Conservation (phyloP, 2,329 filamentous ascomycete genomes). For the Penicillium sp. region DNA sequence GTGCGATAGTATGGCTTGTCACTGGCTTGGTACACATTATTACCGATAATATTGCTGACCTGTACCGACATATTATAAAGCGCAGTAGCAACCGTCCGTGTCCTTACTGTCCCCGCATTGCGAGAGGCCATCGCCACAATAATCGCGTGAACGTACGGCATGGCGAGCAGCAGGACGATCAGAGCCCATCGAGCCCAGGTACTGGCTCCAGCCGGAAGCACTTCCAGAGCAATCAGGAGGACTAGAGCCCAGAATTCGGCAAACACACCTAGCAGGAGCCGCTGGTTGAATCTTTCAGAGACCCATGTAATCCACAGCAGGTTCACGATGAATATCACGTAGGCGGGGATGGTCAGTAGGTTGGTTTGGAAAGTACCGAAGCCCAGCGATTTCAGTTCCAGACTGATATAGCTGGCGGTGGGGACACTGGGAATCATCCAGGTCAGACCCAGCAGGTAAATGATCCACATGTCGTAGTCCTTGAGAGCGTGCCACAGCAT, state of each 20-base stretch:
- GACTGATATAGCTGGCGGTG: conserved; percentile 39
- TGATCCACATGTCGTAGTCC: conserved; percentile 61
- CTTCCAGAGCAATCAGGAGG: conserved; percentile 53
- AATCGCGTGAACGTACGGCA: conserved; percentile 61
- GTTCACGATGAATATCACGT: conserved; percentile 58
- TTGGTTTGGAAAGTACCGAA: conserved; percentile 63
- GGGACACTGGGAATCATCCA: conserved; percentile 45
- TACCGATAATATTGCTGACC: conserved; percentile 41
- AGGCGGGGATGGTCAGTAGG: conserved; percentile 62
- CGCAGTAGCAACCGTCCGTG: conserved; percentile 45
- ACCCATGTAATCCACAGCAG: conserved; percentile 57
- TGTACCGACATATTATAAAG: conserved; percentile 51
- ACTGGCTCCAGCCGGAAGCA: conserved; percentile 49
- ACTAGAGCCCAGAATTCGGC: conserved; percentile 56
- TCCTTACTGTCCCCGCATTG: conserved; percentile 46
- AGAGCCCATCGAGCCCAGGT: conserved; percentile 57
- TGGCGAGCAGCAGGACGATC: conserved; percentile 55
- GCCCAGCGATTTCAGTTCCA: conserved; percentile 53
- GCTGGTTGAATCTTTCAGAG: conserved; percentile 57
- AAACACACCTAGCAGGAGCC: conserved; percentile 55
- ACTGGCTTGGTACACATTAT: conserved; percentile 52
- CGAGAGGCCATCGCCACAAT: conserved; percentile 48
- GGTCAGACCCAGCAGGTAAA: conserved; percentile 52
- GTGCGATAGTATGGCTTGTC: conserved; percentile 59
- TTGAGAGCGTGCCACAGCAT: conserved; percentile 53